Base-by-base conservation (phyloP, 2,329 filamentous ascomycete species). In the Colletotrichum sp. region DNA sequence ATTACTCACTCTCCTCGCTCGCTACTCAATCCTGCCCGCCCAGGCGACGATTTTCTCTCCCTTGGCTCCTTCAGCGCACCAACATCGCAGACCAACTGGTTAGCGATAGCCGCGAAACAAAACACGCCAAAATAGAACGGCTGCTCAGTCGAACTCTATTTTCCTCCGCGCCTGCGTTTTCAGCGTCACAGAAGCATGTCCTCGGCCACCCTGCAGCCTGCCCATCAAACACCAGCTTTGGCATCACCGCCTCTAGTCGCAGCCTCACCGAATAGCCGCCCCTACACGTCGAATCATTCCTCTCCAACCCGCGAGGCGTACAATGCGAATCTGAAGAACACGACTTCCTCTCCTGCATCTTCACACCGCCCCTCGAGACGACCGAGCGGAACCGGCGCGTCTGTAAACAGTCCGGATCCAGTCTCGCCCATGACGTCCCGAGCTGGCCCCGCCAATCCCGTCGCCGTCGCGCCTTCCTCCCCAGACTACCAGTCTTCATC, bases 171-270 rank as follows among this genome's bases (percentile, higher is more conserved):
- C 61, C 67, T 70, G 64, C 55, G 57, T 75, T 64, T 64, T 52
- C 32, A 61, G 34, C 66, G 66, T 71, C 34, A 82, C 86, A 89
- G 87, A 85, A 92, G 91, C 91, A 91, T 90, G 85, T 92, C 71
- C 72, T 77, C 90, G 84, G 90, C 92, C 87, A 90, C 90, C 80
- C 86, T 94, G 83, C 92, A 93, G 85, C 86, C 88, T 82, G 87
- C 90, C 80, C 90, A 91, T 83, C 89, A 89, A 82, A 85, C 87
- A 79, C 85, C 87, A 77, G 85, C 87, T 78, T 82, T 89, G 79
- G 84, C 87, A 71, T 86, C 88, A 76, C 87, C 89, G 79, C 87
- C 90, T 78, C 85, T 90, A 77, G 83, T 66, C 32, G 65, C 74
- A 65, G 74, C 87, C 61, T 85, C 90, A 78, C 82, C 89, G 39